Evolutionary conservation across 495 filamentous ascomycete genomes (phyloP).

Genomic region (Cercophora samala): DNA sequence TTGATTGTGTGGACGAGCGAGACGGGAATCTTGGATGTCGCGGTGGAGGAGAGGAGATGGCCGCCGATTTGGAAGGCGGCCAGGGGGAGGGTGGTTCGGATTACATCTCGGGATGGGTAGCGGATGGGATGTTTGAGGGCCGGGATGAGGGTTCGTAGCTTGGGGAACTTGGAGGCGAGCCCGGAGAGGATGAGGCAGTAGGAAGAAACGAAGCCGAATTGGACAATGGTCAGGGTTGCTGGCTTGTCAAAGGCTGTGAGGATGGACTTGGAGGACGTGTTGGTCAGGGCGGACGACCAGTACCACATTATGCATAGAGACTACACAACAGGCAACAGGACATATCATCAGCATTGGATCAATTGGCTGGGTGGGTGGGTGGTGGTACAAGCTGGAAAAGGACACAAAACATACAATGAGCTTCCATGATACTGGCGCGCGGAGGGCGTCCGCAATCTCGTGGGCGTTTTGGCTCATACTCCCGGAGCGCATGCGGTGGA

Average conservation of each 20-base stretch:
- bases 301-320: constrained; percentile 87
- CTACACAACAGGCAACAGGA: constrained; percentile 41
- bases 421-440: constrained; percentile 82
- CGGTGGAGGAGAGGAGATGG: constrained; percentile 88
- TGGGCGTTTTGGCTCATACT: constrained; percentile 91
- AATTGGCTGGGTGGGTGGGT: background rate
- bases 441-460: constrained; percentile 86
- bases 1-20: constrained; percentile 98
- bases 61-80: constrained; percentile 91
- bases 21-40: constrained; percentile 90
- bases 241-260: constrained; percentile 89
- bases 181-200: constrained; percentile 81
- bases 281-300: constrained; percentile 87
- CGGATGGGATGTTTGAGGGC: constrained; percentile 79
- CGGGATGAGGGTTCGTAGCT: constrained; percentile 63
- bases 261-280: constrained; percentile 96
- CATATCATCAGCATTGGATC: constrained; percentile 21
- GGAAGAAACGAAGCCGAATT: constrained; percentile 88
- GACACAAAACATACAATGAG: constrained; percentile 41
- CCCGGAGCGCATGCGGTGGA: constrained; percentile 71
- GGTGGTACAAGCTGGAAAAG: background rate
- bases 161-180: constrained; percentile 66
- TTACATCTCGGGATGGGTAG: constrained; percentile 75
- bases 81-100: constrained; percentile 81
- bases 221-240: constrained; percentile 87